Conservation (phyloP, 2,329 filamentous ascomycete genomes). For the Aspergillus ochraceus region DNA sequence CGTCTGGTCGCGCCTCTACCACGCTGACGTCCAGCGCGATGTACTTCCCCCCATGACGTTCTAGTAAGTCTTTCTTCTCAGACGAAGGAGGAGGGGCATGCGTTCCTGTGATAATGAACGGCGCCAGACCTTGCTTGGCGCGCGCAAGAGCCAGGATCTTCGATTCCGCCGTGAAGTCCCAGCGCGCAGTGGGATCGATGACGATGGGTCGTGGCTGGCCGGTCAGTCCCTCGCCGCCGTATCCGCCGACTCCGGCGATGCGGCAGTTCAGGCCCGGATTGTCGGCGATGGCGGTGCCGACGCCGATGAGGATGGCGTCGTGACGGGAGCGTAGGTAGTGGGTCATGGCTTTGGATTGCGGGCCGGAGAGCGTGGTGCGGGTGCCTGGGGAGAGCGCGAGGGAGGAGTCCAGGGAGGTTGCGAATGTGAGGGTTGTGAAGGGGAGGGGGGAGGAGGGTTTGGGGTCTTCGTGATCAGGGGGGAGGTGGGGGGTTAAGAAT, state of each 20-base stretch:
- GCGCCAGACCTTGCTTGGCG: constrained; percentile 65
- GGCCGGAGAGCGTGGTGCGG: constrained; percentile 77
- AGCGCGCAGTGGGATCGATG: constrained; percentile 72
- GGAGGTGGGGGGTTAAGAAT: constrained; percentile 12
- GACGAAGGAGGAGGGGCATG: constrained; percentile 8
- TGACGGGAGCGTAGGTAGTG: constrained; percentile 85
- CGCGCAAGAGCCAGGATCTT: constrained; percentile 66
- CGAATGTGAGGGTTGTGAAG: constrained; percentile 78
- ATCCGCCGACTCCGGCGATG: constrained; percentile 58
- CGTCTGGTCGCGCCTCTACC: not conserved
- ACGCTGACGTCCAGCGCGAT: constrained; percentile 25
- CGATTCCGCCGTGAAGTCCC: constrained; percentile 59
- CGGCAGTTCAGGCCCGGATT: constrained; percentile 85
- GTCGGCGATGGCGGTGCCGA: constrained; percentile 79
- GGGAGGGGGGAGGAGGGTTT: constrained; percentile 30
- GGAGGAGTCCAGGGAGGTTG: constrained; percentile 78
- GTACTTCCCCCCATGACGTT: constrained; percentile 32
- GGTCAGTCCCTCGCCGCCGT: constrained; percentile 48
- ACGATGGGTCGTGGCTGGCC: constrained; percentile 76
- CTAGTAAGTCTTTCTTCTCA: constrained; percentile 21
- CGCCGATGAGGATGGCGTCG: constrained; percentile 81
- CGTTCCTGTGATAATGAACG: constrained; percentile 61
- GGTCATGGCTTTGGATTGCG: constrained; percentile 86
- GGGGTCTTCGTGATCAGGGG: not conserved
- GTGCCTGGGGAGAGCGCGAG: constrained; percentile 71